Percentiles rank a stretch among this genome's conserved stretches.
These are phyloP conservation scores for Ogataea sp. DNA, from an alignment of 805 yeast genomes.

Conservation along the genomic window DNA sequence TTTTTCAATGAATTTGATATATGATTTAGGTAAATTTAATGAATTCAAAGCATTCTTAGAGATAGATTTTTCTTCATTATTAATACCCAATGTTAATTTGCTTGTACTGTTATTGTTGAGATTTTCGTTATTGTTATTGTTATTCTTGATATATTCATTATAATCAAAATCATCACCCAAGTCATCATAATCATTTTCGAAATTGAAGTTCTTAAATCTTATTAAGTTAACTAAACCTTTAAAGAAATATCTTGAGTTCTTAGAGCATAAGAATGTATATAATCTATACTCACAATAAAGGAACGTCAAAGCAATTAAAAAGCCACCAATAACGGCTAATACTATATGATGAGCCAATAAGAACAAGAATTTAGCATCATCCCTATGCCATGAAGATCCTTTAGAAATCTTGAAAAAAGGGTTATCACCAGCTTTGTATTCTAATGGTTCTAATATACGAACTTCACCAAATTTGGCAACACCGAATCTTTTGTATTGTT, in stretches of 20 bases:
- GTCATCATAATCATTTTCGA: constrained; percentile 8
- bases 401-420: constrained; percentile 68
- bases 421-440: constrained; percentile 52
- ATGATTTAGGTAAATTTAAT: background rate
- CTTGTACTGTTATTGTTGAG: background rate
- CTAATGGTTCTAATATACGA: constrained; percentile 61
- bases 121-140: background rate
- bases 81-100: too few relatives aligned
- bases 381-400: constrained; percentile 91
- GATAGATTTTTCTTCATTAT: too few relatives aligned
- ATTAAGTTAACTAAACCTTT: constrained; percentile 15
- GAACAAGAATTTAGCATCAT: constrained; percentile 76
- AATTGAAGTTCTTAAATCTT: constrained; percentile 12
- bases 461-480: constrained; percentile 59
- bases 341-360: constrained; percentile 67
- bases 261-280: constrained; percentile 25
- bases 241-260: constrained; percentile 11
- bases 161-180: background rate
- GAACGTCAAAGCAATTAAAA: constrained; percentile 41
- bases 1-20: constrained; percentile 1
- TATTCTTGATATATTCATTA: background rate
- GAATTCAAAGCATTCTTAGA: too few relatives aligned
- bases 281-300: constrained; percentile 40
- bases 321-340: constrained; percentile 64
- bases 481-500: constrained; percentile 77